A percentile compares a stretch with the other conserved stretches of the same genome.
phyloP scores from a whole-genome alignment of 805 yeast species.

The Monosporozyma siamensis region DNA sequence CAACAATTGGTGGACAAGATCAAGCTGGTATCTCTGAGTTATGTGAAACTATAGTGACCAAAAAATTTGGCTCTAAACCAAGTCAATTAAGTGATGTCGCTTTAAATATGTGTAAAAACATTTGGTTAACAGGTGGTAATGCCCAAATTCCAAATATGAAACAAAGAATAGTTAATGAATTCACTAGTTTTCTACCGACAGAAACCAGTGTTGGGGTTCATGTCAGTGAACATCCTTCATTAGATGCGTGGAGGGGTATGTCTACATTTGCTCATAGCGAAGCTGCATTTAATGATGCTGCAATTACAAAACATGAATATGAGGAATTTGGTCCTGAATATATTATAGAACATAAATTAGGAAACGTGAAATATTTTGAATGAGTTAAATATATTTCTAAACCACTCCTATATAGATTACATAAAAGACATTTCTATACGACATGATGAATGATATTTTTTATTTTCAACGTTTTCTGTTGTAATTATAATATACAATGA shows the following conservation, averaged over 20 bases:
- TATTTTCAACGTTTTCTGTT: background rate
- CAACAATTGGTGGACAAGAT: conserved; percentile 88
- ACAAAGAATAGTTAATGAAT: conserved; percentile 59
- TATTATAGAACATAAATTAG: conserved; percentile 75
- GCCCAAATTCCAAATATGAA: conserved; percentile 56
- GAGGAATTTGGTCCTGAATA: conserved; percentile 86
- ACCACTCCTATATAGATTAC: background rate
- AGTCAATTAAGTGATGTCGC: conserved; percentile 31
- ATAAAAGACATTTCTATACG: background rate
- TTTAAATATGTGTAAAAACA: conserved; percentile 38
- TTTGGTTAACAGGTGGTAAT: conserved; percentile 83
- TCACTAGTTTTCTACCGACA: conserved; percentile 60
- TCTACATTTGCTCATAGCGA: conserved; percentile 56
- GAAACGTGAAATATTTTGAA: conserved; percentile 38
- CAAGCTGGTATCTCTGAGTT: conserved; percentile 90
- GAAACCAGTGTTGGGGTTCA: conserved; percentile 53
- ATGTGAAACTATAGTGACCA: conserved; percentile 52
- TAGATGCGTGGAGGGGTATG: conserved; percentile 95
- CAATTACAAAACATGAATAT: conserved; percentile 62
- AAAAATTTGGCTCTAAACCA: conserved; percentile 51
- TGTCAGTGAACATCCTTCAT: conserved; percentile 53
- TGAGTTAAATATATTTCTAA: too few relatives aligned
- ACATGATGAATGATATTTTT: background rate
- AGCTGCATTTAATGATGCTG: conserved; percentile 36
- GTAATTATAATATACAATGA: conserved; percentile 1